Evolutionary conservation across 352 stramenopile species (phyloP).

Genomic region (Phytophthora agathidicida): DNA sequence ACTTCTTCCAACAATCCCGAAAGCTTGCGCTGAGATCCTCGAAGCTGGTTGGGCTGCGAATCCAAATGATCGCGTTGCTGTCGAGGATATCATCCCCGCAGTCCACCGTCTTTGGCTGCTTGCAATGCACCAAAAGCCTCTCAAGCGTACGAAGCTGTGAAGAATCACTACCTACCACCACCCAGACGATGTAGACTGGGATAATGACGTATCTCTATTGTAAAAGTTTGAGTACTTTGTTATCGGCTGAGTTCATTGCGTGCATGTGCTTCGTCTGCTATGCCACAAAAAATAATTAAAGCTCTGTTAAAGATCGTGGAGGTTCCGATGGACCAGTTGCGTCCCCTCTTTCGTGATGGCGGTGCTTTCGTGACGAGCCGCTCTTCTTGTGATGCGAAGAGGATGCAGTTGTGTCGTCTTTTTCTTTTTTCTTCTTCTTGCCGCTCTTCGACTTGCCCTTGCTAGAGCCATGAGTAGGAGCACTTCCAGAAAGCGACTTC

Average conservation of each 20-base stretch:
- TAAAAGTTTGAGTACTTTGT: slow-evolving; percentile 32
- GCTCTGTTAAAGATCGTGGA: slow-evolving; percentile 42
- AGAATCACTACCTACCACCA: not conserved
- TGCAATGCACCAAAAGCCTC: slow-evolving; percentile 74
- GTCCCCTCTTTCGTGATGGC: slow-evolving; percentile 27
- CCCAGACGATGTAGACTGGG: slow-evolving; percentile 13
- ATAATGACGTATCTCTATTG: slow-evolving; percentile 26
- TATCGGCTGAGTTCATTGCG: slow-evolving; percentile 8
- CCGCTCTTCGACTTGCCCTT: slow-evolving; percentile 37
- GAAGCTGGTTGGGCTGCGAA: slow-evolving; percentile 75
- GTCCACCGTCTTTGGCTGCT: slow-evolving; percentile 82
- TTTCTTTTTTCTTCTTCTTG: slow-evolving; percentile 60
- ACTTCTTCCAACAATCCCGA: slow-evolving; percentile 70
- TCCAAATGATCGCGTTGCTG: slow-evolving; percentile 69
- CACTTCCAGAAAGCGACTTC: slow-evolving; percentile 24
- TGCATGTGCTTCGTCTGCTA: not conserved
- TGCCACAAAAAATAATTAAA: slow-evolving; percentile 25
- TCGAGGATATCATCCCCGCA: slow-evolving; percentile 77
- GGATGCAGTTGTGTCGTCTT: slow-evolving; percentile 14
- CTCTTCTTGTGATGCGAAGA: slow-evolving; percentile 45
- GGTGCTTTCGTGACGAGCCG: slow-evolving; percentile 38
- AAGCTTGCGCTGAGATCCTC: slow-evolving; percentile 75
- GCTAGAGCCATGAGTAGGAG: slow-evolving; percentile 12
- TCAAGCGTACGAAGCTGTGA: slow-evolving; percentile 71
- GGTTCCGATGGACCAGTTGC: slow-evolving; percentile 14